phyloP scores from a whole-genome alignment of 192 early-diverging fungal genomes.

The Entomortierella chlamydospora region DNA sequence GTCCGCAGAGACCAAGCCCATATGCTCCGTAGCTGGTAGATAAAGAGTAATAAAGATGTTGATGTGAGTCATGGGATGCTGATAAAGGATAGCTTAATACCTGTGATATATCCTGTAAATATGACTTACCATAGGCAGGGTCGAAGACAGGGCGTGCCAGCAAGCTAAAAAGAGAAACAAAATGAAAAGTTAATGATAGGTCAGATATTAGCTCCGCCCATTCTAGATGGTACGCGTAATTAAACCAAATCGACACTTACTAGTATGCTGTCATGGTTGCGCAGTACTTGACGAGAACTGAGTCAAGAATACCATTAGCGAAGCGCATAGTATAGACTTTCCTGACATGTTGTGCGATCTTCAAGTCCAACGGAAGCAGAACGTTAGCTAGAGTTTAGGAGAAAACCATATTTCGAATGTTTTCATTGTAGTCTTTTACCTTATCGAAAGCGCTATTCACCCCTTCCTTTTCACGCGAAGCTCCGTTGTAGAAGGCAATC shows the following conservation, averaged over 20 bases:
- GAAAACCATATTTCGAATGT: neutral
- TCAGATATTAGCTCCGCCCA: too few relatives aligned
- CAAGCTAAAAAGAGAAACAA: constrained; percentile 66
- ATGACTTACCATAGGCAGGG: constrained; percentile 61
- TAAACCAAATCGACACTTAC: constrained; percentile 43
- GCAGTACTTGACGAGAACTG: constrained; percentile 73
- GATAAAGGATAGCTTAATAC: too few relatives aligned
- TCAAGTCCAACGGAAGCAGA: neutral
- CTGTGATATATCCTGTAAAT: neutral
- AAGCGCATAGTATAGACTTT: constrained; percentile 72
- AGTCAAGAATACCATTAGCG: constrained; percentile 72
- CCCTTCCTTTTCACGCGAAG: constrained; percentile 72
- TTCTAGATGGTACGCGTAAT: neutral
- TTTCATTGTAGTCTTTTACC: constrained; percentile 30
- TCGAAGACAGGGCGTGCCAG: constrained; percentile 71
- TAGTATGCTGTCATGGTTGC: constrained; percentile 76
- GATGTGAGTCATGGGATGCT: neutral
- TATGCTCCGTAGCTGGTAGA: constrained; percentile 62
- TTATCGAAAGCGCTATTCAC: constrained; percentile 73
- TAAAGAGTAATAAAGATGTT: neutral
- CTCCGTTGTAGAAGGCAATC: constrained; percentile 82
- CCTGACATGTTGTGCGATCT: constrained; percentile 65
- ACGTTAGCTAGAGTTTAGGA: neutral
- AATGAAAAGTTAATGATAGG: constrained; percentile 62
- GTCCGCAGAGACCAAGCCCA: constrained; percentile 61